phyloP scores from a whole-genome alignment of 108 stramenopile species.

The Skeletonema menzelii region DNA sequence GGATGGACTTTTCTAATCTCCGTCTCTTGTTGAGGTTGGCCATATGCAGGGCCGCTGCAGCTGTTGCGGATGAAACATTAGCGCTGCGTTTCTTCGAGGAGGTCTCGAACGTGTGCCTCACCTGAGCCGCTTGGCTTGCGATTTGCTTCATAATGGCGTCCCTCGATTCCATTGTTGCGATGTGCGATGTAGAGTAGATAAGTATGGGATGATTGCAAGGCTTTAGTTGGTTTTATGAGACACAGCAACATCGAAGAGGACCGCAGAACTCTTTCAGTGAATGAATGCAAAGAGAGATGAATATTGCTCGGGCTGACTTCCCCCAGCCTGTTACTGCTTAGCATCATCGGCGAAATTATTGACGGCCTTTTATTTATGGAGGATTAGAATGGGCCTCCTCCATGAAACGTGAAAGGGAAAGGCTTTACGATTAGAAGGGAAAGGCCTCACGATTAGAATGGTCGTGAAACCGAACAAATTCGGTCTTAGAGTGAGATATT shows the following conservation, averaged over 20 bases:
- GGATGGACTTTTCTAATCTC: conserved; percentile 11
- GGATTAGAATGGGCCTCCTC: too few species aligned
- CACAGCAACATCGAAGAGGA: too few species aligned
- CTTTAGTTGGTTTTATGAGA: background rate
- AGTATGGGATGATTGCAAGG: background rate
- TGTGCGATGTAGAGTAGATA: background rate
- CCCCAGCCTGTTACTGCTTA: too few species aligned
- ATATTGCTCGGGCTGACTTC: too few species aligned
- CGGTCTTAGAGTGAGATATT: background rate
- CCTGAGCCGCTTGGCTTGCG: conserved; percentile 16
- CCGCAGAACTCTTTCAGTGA: too few species aligned
- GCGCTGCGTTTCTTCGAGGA: background rate
- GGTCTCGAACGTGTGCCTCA: conserved; percentile 26
- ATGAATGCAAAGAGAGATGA: too few species aligned
- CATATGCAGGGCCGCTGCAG: conserved; percentile 31
- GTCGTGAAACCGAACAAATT: background rate
- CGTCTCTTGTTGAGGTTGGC: conserved; percentile 29
- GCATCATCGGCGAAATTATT: too few species aligned
- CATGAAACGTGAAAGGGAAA: too few species aligned
- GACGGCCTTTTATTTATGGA: too few species aligned
- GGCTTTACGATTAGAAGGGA: too few species aligned
- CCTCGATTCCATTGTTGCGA: background rate
- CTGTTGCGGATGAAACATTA: conserved; percentile 15
- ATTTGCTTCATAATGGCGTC: conserved; percentile 27
- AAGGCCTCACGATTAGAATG: too few species aligned